These are phyloP conservation scores for Amaranthus cruentus DNA, from an alignment of 148 eudicot species.

Conservation along the genomic window DNA sequence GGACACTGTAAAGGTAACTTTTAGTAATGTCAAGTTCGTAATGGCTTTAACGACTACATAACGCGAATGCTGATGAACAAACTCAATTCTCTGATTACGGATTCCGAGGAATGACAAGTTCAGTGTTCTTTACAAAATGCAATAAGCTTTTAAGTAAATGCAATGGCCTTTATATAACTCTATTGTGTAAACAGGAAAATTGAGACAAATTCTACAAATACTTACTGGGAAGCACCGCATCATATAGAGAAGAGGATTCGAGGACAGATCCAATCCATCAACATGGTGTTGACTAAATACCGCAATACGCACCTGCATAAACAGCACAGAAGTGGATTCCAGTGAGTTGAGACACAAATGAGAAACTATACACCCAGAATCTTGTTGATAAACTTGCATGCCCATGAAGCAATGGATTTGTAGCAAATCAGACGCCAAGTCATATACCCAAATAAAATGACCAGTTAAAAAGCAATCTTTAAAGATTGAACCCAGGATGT, in stretches of 20 bases:
- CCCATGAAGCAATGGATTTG: neutral
- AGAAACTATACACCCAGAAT: conserved; percentile 6
- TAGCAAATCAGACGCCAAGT: neutral
- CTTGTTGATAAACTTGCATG: neutral
- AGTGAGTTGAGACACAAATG: neutral
- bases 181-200: neutral
- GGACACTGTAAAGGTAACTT: no score
- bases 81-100: neutral
- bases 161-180: neutral
- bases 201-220: conserved; percentile 6
- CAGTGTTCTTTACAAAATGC: neutral
- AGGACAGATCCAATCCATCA: conserved; percentile 91
- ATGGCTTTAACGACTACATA: no score
- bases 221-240: conserved; percentile 98
- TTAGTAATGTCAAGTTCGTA: no score
- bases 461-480: conserved; percentile 3
- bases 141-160: neutral
- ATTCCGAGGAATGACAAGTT: neutral
- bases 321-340: conserved; percentile 13
- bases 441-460: neutral
- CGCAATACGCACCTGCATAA: conserved; percentile 89
- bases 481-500: neutral
- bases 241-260: conserved; percentile 97
- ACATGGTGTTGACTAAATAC: conserved; percentile 98
- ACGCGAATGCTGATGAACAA: no score